Conservation (phyloP, 2,329 filamentous ascomycete genomes). For the Cladosporium sp. region DNA sequence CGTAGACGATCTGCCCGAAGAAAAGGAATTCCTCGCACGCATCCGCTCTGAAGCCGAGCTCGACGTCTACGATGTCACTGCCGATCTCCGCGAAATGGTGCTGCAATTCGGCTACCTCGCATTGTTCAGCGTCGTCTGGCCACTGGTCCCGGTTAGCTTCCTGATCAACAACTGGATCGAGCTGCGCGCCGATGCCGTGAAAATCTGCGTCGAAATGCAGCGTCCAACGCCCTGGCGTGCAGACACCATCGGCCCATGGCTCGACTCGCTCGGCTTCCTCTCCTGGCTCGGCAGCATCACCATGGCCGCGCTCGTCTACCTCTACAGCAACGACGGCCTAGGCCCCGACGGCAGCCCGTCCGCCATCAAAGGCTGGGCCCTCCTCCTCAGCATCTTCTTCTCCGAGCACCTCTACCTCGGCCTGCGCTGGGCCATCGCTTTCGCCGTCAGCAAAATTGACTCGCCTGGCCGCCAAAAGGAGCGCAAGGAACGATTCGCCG, state of each 20-base stretch:
- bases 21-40: conserved; percentile 75
- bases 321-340: conserved; percentile 72
- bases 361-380: conserved; percentile 74
- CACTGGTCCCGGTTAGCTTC: conserved; percentile 85
- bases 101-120: conserved; percentile 81
- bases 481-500: conserved; percentile 73
- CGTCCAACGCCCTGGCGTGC: conserved; percentile 86
- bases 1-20: conserved; percentile 69
- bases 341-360: conserved; percentile 66
- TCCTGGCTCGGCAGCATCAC: conserved; percentile 91
- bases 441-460: conserved; percentile 76
- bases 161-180: conserved; percentile 96
- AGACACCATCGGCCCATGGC: conserved; percentile 92
- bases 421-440: conserved; percentile 69
- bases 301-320: conserved; percentile 81
- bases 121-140: conserved; percentile 92
- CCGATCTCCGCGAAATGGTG: conserved; percentile 91
- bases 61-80: conserved; percentile 82
- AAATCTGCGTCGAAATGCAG: conserved; percentile 86
- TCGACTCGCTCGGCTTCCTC: conserved; percentile 82
- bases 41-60: conserved; percentile 82
- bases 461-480: conserved; percentile 85
- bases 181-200: conserved; percentile 87
- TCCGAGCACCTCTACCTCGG: conserved; percentile 89
- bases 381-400: conserved; percentile 79